Evolutionary conservation across 768 basidiomycete genomes (phyloP).

Genomic region (Trametes gibbosa): DNA sequence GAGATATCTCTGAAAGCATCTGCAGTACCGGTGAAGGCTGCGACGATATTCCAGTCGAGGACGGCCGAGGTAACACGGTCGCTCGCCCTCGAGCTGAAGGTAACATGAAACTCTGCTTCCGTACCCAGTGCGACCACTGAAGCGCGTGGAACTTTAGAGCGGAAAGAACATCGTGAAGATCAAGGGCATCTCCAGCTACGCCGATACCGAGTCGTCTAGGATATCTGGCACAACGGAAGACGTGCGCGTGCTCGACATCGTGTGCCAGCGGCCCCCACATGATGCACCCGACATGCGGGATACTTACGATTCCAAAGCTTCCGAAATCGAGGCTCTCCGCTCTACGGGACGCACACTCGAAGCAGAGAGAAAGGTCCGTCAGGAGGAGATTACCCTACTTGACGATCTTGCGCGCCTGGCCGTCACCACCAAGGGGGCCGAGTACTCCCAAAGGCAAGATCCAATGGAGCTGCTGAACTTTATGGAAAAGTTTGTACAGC

Average conservation of each 20-base stretch:
- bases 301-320: slow-evolving; percentile 33
- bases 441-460: not conserved
- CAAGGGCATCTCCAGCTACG: slow-evolving; percentile 44
- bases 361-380: slow-evolving; percentile 37
- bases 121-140: not conserved
- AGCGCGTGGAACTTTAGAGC: slow-evolving; percentile 35
- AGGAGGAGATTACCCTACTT: slow-evolving; percentile 43
- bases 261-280: slow-evolving; percentile 36
- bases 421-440: slow-evolving; percentile 38
- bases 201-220: slow-evolving; percentile 52
- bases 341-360: slow-evolving; percentile 37
- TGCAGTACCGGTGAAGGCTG: slow-evolving; percentile 48
- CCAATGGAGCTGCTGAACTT: slow-evolving; percentile 37
- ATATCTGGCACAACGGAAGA: slow-evolving; percentile 45
- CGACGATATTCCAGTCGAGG: slow-evolving; percentile 54
- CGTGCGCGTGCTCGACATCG: slow-evolving; percentile 53
- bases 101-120: slow-evolving; percentile 20
- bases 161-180: slow-evolving; percentile 55
- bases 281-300: slow-evolving; percentile 23
- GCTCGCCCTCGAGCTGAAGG: slow-evolving; percentile 48
- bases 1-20: slow-evolving; percentile 4
- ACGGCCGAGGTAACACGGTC: slow-evolving; percentile 56
- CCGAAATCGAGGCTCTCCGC: slow-evolving; percentile 26
- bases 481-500: slow-evolving; percentile 40
- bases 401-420: slow-evolving; percentile 44